Conservation (phyloP, 495 filamentous ascomycete genomes). For the Mytilinidion resinicola region DNA sequence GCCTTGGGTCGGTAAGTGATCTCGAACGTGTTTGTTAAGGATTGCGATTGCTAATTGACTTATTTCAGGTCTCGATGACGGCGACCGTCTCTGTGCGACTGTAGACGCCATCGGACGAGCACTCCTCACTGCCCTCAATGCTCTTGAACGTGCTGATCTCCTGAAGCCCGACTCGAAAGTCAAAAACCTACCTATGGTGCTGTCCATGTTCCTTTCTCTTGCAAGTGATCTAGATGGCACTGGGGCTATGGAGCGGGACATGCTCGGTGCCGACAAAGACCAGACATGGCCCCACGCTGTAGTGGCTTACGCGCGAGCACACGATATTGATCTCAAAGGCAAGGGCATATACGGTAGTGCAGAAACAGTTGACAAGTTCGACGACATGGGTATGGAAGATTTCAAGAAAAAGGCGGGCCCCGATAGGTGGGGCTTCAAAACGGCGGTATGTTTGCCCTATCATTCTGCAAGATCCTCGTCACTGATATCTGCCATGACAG, state of each 20-base stretch:
- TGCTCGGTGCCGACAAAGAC: not conserved
- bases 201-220: not conserved
- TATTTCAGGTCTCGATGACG: constrained; percentile 3
- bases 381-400: not conserved
- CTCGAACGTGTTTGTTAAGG: too few relatives aligned
- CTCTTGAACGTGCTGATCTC: constrained; percentile 6
- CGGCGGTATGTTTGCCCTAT: not conserved
- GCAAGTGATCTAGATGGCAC: too few relatives aligned
- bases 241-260: not conserved
- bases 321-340: not conserved
- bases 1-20: constrained; percentile 1
- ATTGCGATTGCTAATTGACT: too few relatives aligned
- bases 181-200: constrained; percentile 10
- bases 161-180: constrained; percentile 3
- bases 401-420: constrained; percentile 6
- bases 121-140: constrained; percentile 6
- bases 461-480: not conserved
- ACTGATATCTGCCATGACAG: not conserved
- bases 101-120: constrained; percentile 8
- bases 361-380: not conserved
- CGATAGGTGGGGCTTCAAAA: constrained; percentile 7
- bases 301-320: constrained; percentile 4
- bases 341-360: constrained; percentile 4
- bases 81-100: constrained; percentile 5
- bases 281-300: constrained; percentile 1